Conservation (phyloP, 202 grass and related monocot species). For the Carex arenaria region DNA sequence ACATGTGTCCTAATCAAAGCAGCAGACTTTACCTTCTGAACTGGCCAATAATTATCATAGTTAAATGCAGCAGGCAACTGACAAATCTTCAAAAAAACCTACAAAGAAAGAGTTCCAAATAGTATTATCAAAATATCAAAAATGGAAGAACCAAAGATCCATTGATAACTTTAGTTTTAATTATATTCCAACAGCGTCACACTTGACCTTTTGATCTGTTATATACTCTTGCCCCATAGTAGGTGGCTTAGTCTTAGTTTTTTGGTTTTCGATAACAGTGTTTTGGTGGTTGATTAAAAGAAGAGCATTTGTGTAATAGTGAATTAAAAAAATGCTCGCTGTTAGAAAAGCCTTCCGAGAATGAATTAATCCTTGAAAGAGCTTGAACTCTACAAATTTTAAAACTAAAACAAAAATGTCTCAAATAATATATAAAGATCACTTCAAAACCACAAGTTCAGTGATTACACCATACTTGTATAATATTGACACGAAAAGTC, state of each 20-base stretch:
- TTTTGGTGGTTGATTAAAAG: no score
- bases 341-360: no score
- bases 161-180: background rate
- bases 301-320: no score
- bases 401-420: no score
- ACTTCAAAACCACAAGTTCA: background rate
- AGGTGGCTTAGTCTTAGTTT: no score
- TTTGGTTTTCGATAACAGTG: no score
- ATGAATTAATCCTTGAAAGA: no score
- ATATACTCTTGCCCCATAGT: no score
- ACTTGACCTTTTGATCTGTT: conserved; percentile 4
- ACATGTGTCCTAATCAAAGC: background rate
- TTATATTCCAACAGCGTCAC: background rate
- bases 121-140: background rate
- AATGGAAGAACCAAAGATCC: background rate
- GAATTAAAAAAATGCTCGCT: no score
- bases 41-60: conserved; percentile 93
- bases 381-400: no score
- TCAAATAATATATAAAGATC: background rate
- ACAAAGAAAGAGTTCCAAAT: conserved; percentile 16
- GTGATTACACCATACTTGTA: background rate
- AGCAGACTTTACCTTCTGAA: conserved; percentile 59
- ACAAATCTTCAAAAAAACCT: conserved; percentile 98
- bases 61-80: conserved; percentile 76
- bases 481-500: background rate